Conservation (phyloP, 2,329 filamentous ascomycete genomes). For the Metarhizium rileyi region DNA sequence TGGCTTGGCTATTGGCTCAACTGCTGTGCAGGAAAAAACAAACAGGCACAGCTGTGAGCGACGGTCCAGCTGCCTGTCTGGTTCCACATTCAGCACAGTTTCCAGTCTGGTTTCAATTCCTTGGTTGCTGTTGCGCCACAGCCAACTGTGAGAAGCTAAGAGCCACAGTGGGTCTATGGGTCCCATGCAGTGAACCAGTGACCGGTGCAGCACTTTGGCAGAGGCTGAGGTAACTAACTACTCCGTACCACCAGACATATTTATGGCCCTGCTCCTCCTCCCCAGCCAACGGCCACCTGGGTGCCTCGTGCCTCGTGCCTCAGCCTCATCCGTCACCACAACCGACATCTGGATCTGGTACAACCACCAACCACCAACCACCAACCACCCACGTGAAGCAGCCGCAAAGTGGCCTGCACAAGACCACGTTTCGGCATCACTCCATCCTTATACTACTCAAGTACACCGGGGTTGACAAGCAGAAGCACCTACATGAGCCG, state of each 20-base stretch:
- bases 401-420: neutral
- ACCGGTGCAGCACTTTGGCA: too few relatives aligned
- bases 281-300: neutral
- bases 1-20: slow-evolving; percentile 18
- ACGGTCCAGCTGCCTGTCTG: too few relatives aligned
- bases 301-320: neutral
- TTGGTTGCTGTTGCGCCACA: neutral
- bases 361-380: neutral
- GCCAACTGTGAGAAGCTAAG: neutral
- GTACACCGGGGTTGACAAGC: too few relatives aligned
- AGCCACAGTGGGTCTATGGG: too few relatives aligned
- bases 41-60: slow-evolving; percentile 7
- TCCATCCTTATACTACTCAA: too few relatives aligned
- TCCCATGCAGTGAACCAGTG: neutral
- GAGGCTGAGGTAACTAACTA: too few relatives aligned
- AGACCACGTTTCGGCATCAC: too few relatives aligned
- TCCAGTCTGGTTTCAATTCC: too few relatives aligned
- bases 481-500: neutral
- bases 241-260: too few relatives aligned
- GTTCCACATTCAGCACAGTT: too few relatives aligned
- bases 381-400: neutral
- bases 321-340: neutral
- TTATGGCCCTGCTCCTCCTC: too few relatives aligned
- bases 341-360: neutral
- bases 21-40: slow-evolving; percentile 20